Conservation (phyloP, 1,284 basidiomycete genomes). For the Rhodotorula sp. region DNA sequence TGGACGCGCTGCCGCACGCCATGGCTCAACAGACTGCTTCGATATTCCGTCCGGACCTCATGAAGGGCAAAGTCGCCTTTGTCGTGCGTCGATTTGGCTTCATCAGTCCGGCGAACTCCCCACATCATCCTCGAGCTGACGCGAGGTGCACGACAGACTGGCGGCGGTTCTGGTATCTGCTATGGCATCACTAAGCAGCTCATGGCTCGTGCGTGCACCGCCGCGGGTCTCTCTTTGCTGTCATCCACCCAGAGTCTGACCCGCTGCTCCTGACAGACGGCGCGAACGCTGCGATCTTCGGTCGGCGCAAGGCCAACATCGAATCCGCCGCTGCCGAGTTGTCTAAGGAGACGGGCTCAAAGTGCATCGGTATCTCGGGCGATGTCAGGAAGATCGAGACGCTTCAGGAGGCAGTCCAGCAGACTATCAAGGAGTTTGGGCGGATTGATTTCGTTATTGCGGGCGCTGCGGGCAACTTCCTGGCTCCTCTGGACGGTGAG, state of each 20-base stretch:
- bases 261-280: conserved; percentile 48
- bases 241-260: background rate
- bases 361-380: conserved; percentile 71
- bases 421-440: conserved; percentile 74
- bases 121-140: background rate
- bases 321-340: conserved; percentile 69
- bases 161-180: conserved; percentile 61
- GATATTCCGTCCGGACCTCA: conserved; percentile 75
- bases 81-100: conserved; percentile 67
- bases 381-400: conserved; percentile 79
- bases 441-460: conserved; percentile 90
- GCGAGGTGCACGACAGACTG: conserved; percentile 11
- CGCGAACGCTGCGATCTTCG: conserved; percentile 43
- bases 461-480: conserved; percentile 48
- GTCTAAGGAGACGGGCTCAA: conserved; percentile 65
- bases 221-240: background rate
- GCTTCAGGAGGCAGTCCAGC: conserved; percentile 70
- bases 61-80: conserved; percentile 90
- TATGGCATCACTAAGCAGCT: conserved; percentile 79
- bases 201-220: conserved; percentile 67
- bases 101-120: background rate
- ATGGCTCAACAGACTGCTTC: background rate
- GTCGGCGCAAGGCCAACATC: conserved; percentile 66
- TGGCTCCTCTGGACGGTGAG: conserved; percentile 46
- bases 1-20: too few species aligned